Base-by-base conservation (phyloP, 176 grass and related monocot species). In the Otatea glauca region DNA sequence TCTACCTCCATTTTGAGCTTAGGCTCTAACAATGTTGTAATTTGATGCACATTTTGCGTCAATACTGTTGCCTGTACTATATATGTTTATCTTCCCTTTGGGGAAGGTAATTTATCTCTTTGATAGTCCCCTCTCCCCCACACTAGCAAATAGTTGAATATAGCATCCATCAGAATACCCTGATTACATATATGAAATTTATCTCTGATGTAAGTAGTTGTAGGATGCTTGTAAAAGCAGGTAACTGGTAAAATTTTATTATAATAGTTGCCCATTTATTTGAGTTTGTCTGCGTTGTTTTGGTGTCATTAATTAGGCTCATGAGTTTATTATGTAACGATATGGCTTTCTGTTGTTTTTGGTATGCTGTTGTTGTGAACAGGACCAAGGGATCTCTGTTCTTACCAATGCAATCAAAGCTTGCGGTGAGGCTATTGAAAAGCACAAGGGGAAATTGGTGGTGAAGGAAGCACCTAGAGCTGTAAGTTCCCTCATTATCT, bases 401-500 rank as follows among this genome's bases (percentile, higher is more conserved):
- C 76, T 94, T 59, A 84, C 64, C 24, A 81, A 89, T 78, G 92
- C 89, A 17, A 85, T 91, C 50, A 91, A 94, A 51, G 59, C 77
- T 74, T 94, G 89, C 7, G 81, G 59, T 2, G 86, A 89, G 59
- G 83, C 68, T 20, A 94, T 91, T 34, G 92, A 94, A 11, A 74
- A 67, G n/a, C 83, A 91, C 74, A 94, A 94, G 82, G 92, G 92
- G 49, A 94, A 94, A 58, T 81, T 91, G 68, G 54, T 83, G 37
- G 80, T 94, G 25, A 91, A 94, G 84, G 92, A 94, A 85, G 86
- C 79, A 61, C 83, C 92, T 15, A 91, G 92, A 91, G 92, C 86
- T 55, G 89, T 94, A 89, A 94, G 89, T 74, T 84, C 4, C 38
- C 13, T 67, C 6, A 5, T 47, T 44, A 34, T 9, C 32, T 39